Percentiles rank a stretch among this genome's conserved stretches.
Evolutionary conservation across 2,329 filamentous ascomycete species (phyloP).

Genomic region (Calonectria hawksworthii): DNA sequence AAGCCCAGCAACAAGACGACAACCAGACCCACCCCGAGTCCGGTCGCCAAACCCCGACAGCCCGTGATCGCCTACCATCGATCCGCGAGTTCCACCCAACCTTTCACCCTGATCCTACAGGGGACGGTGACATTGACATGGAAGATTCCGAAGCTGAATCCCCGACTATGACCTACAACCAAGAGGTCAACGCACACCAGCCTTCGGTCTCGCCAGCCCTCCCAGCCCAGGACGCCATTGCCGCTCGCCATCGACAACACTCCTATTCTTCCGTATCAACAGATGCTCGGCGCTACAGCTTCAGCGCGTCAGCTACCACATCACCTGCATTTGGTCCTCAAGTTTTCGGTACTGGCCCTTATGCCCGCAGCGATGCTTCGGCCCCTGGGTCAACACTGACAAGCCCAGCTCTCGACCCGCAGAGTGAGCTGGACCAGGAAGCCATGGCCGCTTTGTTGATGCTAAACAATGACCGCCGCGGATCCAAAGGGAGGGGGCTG

Average conservation of each 20-base stretch:
- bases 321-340: slow-evolving; percentile 72
- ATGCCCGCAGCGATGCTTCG: slow-evolving; percentile 58
- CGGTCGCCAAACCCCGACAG: slow-evolving; percentile 43
- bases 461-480: slow-evolving; percentile 84
- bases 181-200: slow-evolving; percentile 53
- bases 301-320: slow-evolving; percentile 62
- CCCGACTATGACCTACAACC: slow-evolving; percentile 57
- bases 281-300: slow-evolving; percentile 65
- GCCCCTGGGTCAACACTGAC: slow-evolving; percentile 67
- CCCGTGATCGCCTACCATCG: slow-evolving; percentile 50
- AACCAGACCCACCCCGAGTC: slow-evolving; percentile 46
- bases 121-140: slow-evolving; percentile 72
- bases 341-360: slow-evolving; percentile 49
- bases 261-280: slow-evolving; percentile 69
- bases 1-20: slow-evolving; percentile 66
- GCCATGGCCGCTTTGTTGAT: slow-evolving; percentile 90
- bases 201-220: slow-evolving; percentile 68
- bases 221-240: slow-evolving; percentile 57
- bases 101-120: slow-evolving; percentile 54
- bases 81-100: slow-evolving; percentile 57
- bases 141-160: slow-evolving; percentile 65
- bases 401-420: slow-evolving; percentile 69
- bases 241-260: slow-evolving; percentile 57
- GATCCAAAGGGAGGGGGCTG: slow-evolving; percentile 62
- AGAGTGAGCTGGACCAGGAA: slow-evolving; percentile 77